Conservation (phyloP, 1,284 basidiomycete species). For the Calocybe gambosa region DNA sequence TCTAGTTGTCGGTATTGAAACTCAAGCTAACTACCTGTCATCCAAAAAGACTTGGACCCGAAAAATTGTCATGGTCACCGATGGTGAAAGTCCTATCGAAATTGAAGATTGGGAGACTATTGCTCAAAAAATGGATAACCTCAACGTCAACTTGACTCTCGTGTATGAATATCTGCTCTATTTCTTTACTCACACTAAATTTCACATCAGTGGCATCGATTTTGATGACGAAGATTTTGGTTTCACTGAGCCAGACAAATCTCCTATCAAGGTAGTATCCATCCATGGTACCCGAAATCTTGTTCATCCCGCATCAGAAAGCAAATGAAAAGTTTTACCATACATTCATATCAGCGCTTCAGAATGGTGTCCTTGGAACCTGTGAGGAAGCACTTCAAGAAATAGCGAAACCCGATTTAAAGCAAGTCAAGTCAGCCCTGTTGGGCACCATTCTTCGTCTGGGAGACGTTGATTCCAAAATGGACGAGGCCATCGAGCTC, state of each 20-base stretch:
- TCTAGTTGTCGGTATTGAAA: conserved; percentile 80
- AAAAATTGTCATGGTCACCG: conserved; percentile 75
- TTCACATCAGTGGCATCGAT: conserved; percentile 62
- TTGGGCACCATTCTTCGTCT: conserved; percentile 63
- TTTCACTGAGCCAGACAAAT: conserved; percentile 65
- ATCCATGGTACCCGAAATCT: neutral
- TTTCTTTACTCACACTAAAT: neutral
- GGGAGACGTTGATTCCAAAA: conserved; percentile 61
- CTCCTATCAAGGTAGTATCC: conserved; percentile 54
- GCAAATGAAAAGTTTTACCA: conserved; percentile 77
- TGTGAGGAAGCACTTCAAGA: conserved; percentile 67
- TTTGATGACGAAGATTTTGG: conserved; percentile 72
- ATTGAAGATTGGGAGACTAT: conserved; percentile 70
- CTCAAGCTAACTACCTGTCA: conserved; percentile 55
- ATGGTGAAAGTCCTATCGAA: conserved; percentile 70
- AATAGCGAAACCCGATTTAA: conserved; percentile 64
- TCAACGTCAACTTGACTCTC: conserved; percentile 56
- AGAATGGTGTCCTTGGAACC: conserved; percentile 57
- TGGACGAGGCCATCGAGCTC: conserved; percentile 72
- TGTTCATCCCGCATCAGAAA: conserved; percentile 37
- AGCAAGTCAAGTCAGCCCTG: conserved; percentile 61
- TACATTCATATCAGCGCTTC: conserved; percentile 41
- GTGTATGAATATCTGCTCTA: conserved; percentile 44
- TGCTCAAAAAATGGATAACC: conserved; percentile 58
- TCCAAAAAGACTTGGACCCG: conserved; percentile 76